phyloP scores from a whole-genome alignment of 2,329 filamentous ascomycete genomes.

The Lachnellula arida region DNA sequence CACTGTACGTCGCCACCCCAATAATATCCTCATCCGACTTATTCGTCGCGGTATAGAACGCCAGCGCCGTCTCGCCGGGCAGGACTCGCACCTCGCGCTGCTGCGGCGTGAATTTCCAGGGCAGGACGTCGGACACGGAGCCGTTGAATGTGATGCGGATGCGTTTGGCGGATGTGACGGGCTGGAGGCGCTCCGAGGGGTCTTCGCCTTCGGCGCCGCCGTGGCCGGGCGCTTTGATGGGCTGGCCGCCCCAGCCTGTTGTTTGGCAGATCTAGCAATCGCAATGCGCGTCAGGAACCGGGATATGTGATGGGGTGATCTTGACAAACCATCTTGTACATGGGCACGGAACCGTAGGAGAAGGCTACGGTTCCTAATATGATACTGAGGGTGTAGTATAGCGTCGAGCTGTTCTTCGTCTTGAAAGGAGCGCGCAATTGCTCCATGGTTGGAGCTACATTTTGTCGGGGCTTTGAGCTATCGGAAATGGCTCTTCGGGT shows the following conservation, averaged over 20 bases:
- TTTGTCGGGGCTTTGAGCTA: conserved; percentile 24
- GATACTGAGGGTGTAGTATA: conserved; percentile 71
- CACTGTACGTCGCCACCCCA: conserved; percentile 94
- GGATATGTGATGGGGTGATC: background rate
- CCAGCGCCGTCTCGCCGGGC: conserved; percentile 92
- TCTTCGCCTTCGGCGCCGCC: conserved; percentile 52
- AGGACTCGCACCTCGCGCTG: conserved; percentile 94
- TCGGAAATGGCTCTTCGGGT: conserved; percentile 24
- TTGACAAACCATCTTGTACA: conserved; percentile 74
- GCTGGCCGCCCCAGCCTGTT: conserved; percentile 89
- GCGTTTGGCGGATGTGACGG: conserved; percentile 74
- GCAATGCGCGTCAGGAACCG: conserved; percentile 6
- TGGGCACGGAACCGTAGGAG: conserved; percentile 76
- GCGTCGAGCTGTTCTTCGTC: conserved; percentile 62
- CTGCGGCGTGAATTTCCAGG: conserved; percentile 96
- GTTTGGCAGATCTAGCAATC: conserved; percentile 67
- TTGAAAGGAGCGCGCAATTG: conserved; percentile 60
- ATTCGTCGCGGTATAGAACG: conserved; percentile 97
- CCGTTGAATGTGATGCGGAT: conserved; percentile 95
- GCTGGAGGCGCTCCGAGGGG: conserved; percentile 70
- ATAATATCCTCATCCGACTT: conserved; percentile 89
- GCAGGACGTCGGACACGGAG: conserved; percentile 88
- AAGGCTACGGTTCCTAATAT: conserved; percentile 76
- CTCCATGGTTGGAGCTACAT: conserved; percentile 53
- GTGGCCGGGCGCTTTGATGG: conserved; percentile 74